A percentile compares a stretch with the other conserved stretches of the same genome.
Conservation (phyloP, 345 rosid species). For the Acer negundo region DNA sequence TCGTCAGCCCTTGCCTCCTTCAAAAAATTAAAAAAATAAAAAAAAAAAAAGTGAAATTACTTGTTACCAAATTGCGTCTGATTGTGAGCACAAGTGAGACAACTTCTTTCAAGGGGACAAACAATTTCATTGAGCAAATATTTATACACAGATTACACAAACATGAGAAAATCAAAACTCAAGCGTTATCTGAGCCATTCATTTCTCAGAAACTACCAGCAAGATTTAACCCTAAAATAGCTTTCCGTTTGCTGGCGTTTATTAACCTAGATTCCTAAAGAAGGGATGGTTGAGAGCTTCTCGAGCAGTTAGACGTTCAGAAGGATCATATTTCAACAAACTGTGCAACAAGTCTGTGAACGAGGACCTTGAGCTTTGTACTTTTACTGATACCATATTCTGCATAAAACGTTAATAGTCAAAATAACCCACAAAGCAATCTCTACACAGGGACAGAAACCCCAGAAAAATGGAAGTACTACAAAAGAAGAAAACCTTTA, state of each 20-base stretch:
- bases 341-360: constrained; percentile 61
- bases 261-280: constrained; percentile 41
- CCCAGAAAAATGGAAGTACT: not conserved
- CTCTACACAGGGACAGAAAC: not conserved
- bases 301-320: constrained; percentile 65
- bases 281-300: constrained; percentile 79
- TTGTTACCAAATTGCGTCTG: not conserved
- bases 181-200: not conserved
- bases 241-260: constrained; percentile 2
- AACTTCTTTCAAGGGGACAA: not conserved
- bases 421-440: not conserved
- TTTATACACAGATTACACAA: constrained; percentile 4
- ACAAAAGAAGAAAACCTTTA: constrained; percentile 40
- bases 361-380: constrained; percentile 43
- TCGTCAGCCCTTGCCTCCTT: too few species aligned
- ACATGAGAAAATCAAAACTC: constrained; percentile 3
- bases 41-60: too few species aligned
- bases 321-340: constrained; percentile 64
- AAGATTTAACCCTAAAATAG: not conserved
- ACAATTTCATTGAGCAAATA: constrained; percentile 7
- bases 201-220: not conserved
- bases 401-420: constrained; percentile 27
- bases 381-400: constrained; percentile 57
- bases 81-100: not conserved
- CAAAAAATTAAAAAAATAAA: too few species aligned